Evolutionary conservation across 2,329 filamentous ascomycete genomes (phyloP).

Genomic region (Xylariaceae sp.): DNA sequence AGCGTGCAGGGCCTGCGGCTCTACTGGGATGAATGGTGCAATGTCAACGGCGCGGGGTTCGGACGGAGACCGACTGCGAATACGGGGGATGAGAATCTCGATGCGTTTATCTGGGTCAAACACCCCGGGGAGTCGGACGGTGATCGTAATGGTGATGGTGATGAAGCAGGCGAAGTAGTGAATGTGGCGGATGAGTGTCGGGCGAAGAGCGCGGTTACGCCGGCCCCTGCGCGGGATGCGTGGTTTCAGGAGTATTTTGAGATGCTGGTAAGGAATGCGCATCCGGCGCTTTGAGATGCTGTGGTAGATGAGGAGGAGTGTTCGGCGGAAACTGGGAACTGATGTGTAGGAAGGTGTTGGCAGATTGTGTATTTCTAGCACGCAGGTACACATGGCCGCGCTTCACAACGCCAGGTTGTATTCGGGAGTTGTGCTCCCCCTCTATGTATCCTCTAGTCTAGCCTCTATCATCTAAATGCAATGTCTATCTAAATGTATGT

Average conservation of each 20-base stretch:
- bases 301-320: not conserved
- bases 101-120: conserved; percentile 11
- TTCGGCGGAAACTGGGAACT: not conserved
- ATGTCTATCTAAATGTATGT: conserved; percentile 13
- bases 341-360: not conserved
- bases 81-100: not conserved
- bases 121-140: conserved; percentile 4
- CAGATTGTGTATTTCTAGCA: not conserved
- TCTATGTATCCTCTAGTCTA: too few species aligned
- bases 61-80: not conserved
- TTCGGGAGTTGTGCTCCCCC: not conserved
- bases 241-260: conserved; percentile 13
- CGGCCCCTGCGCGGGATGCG: not conserved
- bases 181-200: not conserved
- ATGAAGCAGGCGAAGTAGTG: too few species aligned
- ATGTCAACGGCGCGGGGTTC: conserved; percentile 2
- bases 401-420: not conserved
- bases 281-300: not conserved
- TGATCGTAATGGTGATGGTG: not conserved
- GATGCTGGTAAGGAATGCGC: conserved; percentile 11
- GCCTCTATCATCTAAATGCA: conserved; percentile 9
- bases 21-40: conserved; percentile 14
- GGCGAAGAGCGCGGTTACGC: not conserved
- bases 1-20: conserved; percentile 8
- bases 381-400: not conserved